A percentile compares a stretch with the other conserved stretches of the same genome.
Evolutionary conservation across 2,329 filamentous ascomycete species (phyloP).

Genomic region (Pestalotiopsis sp.): DNA sequence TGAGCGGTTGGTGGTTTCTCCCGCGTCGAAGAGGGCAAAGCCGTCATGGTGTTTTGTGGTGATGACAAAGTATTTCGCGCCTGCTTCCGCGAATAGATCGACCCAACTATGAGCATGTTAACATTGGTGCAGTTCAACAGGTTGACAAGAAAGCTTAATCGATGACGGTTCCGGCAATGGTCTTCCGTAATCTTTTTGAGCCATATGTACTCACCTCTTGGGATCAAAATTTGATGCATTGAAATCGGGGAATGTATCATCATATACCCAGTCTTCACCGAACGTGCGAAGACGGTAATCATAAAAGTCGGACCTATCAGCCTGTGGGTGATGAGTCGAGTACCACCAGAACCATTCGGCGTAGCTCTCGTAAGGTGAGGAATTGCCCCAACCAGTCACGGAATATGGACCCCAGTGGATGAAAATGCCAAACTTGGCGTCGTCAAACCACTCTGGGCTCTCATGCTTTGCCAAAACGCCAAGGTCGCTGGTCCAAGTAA

Average conservation of each 20-base stretch:
- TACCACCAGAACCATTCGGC: constrained; percentile 52
- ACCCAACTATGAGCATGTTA: constrained; percentile 25
- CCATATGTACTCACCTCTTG: constrained; percentile 46
- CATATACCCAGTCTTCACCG: constrained; percentile 50
- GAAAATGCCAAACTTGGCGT: constrained; percentile 58
- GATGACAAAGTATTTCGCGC: constrained; percentile 41
- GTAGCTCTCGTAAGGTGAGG: constrained; percentile 35
- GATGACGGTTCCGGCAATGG: background rate
- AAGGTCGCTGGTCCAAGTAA: constrained; percentile 29
- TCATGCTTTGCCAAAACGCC: constrained; percentile 35
- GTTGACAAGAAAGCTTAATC: background rate
- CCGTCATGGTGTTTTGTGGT: constrained; percentile 47
- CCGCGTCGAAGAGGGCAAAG: constrained; percentile 41
- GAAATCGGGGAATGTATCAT: constrained; percentile 55
- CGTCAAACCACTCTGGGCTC: constrained; percentile 53
- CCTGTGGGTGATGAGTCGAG: constrained; percentile 39
- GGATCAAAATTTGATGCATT: constrained; percentile 49
- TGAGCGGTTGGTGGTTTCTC: constrained; percentile 36
- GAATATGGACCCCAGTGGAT: constrained; percentile 58
- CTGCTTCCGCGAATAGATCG: constrained; percentile 30
- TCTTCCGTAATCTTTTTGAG: background rate
- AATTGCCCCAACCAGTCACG: constrained; percentile 48
- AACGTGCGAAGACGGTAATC: constrained; percentile 49
- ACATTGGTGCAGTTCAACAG: constrained; percentile 18
- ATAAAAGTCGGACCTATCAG: constrained; percentile 41